Evolutionary conservation across 2,329 filamentous ascomycete species (phyloP), one percentile per base, ranked within the genome.

Genomic region (Phialocephala subalpina): DNA sequence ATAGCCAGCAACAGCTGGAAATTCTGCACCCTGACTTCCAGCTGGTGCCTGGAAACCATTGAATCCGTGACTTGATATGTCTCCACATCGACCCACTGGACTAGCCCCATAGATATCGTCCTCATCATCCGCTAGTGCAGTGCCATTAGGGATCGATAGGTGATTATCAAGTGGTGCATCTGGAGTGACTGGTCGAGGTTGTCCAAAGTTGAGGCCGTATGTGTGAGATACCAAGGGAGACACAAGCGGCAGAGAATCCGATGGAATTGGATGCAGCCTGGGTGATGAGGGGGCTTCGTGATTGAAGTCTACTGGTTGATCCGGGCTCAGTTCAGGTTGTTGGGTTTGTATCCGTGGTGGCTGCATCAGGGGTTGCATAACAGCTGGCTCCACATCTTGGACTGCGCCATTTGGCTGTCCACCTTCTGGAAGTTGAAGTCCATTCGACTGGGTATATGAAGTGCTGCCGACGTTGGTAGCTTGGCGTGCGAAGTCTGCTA

Each of bases 241-340:
- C 9, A 75, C 71, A 16, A 73, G 65, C 52, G 74, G 70, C 16
- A 75, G 64, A n/a, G 42, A 59, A 49, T 76, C 73, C 1, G 73
- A 74, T n/a, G 71, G 60, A 33, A 73, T 62, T 27, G 73, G 70
- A 22, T 69, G 58, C 38, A 72, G 59, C 14, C 69, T 69, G 18
- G 74, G 72, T 11, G 70, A 73, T 49, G 55, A 58, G 25, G 73
- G 70, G 1, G 65, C 29, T 20, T 63, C 14, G 35, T 29, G 57
- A 27, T 49, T 47, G 22, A 59, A 11, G 20, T 52, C 27, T 27
- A 33, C 22, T 53, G 27, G 52, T 18, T 63, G 25, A 16, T 59
- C 58, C 18, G 27, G n/a, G 2, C 25, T 35, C 2, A 49, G 8
- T 1, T 27, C 25, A 20, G 49, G 27, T 12, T 22, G 18, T 27